A percentile compares a stretch with the other conserved stretches of the same genome.
These are phyloP conservation scores for Magnolia changhungtana DNA, from an alignment of 164 flowering plant species.

Conservation along the genomic window DNA sequence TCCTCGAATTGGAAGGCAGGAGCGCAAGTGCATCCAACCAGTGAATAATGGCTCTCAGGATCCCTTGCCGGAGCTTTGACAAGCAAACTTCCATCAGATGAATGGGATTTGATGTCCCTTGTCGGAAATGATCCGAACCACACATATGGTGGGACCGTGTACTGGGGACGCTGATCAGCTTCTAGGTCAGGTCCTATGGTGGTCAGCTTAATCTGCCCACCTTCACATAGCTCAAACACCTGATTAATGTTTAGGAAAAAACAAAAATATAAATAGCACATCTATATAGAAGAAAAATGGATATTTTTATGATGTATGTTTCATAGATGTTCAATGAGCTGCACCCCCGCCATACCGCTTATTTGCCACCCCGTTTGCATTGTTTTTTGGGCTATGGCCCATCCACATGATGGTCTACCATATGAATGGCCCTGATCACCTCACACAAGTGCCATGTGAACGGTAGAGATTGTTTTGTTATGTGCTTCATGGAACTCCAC, in stretches of 20 bases:
- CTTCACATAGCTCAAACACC: conserved; percentile 65
- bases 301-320: not conserved
- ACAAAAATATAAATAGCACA: not conserved
- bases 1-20: conserved; percentile 90
- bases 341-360: no score
- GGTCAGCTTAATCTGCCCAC: conserved; percentile 56
- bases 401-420: no score
- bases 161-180: conserved; percentile 56
- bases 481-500: no score
- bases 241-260: conserved; percentile 9
- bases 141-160: conserved; percentile 73
- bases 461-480: no score
- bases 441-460: no score
- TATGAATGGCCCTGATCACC: no score
- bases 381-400: no score
- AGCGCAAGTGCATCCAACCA: conserved; percentile 91
- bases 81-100: conserved; percentile 40
- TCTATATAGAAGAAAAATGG: not conserved
- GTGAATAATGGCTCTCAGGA: conserved; percentile 57
- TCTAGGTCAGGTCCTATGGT: conserved; percentile 53
- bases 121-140: no score
- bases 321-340: no score
- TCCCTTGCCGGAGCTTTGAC: conserved; percentile 44
- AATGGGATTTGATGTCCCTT: conserved; percentile 37
- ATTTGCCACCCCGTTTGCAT: no score